A percentile compares a stretch with the other conserved stretches of the same genome.
These are phyloP conservation scores for Tuber calosporum DNA, from an alignment of 495 filamentous ascomycete genomes.

Conservation along the genomic window DNA sequence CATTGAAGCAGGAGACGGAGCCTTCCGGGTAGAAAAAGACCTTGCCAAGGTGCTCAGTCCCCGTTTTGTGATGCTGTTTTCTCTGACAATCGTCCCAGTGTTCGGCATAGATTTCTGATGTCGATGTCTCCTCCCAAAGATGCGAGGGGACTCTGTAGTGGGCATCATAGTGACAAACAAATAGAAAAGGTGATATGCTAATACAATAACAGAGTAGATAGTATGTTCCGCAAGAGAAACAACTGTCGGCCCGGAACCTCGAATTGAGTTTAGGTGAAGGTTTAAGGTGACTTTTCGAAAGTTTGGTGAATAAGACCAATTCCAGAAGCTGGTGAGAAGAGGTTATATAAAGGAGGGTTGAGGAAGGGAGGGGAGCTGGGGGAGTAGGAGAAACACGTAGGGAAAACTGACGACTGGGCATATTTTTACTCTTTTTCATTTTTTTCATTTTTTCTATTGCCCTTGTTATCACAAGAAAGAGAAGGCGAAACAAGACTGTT, in stretches of 20 bases:
- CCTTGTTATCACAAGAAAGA: neutral
- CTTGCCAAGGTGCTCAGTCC: conserved; percentile 25
- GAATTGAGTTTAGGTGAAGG: neutral
- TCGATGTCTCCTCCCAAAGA: conserved; percentile 17
- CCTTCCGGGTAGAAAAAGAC: conserved; percentile 10
- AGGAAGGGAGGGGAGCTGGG: neutral
- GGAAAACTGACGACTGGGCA: neutral
- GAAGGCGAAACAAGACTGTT: neutral
- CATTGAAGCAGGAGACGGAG: conserved; percentile 1
- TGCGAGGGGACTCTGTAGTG: conserved; percentile 13
- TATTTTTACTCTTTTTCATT: neutral
- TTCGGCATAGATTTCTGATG: conserved; percentile 26
- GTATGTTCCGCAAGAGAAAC: conserved; percentile 2
- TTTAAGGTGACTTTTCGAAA: conserved; percentile 14
- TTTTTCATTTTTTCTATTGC: neutral
- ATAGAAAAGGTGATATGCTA: neutral
- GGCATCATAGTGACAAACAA: conserved; percentile 20
- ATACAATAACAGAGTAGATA: neutral
- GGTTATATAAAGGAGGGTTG: conserved; percentile 16
- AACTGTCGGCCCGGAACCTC: neutral
- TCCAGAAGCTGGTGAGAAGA: conserved; percentile 12
- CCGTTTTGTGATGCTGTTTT: conserved; percentile 7
- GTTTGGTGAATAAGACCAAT: neutral
- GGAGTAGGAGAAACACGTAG: neutral
- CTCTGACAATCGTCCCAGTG: conserved; percentile 6